Percentiles rank a stretch among this genome's conserved stretches.
These are phyloP conservation scores for Lodderomyces theae DNA, from an alignment of 1,139 yeast genomes.

Conservation along the genomic window DNA sequence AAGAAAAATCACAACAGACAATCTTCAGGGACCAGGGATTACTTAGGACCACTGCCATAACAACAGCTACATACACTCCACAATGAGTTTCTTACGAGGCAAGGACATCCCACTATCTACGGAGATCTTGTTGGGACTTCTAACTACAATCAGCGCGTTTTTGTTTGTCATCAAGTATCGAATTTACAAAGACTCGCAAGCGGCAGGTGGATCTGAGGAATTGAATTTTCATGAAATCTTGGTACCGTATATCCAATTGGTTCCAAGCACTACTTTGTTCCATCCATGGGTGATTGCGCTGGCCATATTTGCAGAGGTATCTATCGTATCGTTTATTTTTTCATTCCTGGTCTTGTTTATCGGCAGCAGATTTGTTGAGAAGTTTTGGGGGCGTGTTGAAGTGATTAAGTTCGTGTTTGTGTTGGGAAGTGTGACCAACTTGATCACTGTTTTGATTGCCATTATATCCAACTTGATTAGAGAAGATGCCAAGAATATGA, in stretches of 20 bases:
- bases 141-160: conserved; percentile 23
- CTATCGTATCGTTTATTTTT: conserved; percentile 47
- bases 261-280: conserved; percentile 58
- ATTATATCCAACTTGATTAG: conserved; percentile 39
- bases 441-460: conserved; percentile 43
- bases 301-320: conserved; percentile 69
- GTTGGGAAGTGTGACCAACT: conserved; percentile 59
- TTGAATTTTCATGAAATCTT: conserved; percentile 36
- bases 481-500: conserved; percentile 38
- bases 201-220: conserved; percentile 19
- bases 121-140: conserved; percentile 26
- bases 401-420: conserved; percentile 57
- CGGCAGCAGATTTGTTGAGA: conserved; percentile 51
- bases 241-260: conserved; percentile 65
- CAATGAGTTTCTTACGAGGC: conserved; percentile 14
- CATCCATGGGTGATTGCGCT: conserved; percentile 79
- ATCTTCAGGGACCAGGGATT: too few relatives aligned
- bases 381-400: conserved; percentile 60
- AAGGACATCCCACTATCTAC: conserved; percentile 26
- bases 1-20: too few relatives aligned
- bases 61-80: not conserved
- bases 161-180: conserved; percentile 30
- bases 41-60: too few relatives aligned
- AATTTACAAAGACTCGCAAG: conserved; percentile 27
- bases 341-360: conserved; percentile 51